Evolutionary conservation across 2,329 filamentous ascomycete genomes (phyloP), one percentile per base, ranked within the genome.

Genomic region (Colletotrichum tabaci): DNA sequence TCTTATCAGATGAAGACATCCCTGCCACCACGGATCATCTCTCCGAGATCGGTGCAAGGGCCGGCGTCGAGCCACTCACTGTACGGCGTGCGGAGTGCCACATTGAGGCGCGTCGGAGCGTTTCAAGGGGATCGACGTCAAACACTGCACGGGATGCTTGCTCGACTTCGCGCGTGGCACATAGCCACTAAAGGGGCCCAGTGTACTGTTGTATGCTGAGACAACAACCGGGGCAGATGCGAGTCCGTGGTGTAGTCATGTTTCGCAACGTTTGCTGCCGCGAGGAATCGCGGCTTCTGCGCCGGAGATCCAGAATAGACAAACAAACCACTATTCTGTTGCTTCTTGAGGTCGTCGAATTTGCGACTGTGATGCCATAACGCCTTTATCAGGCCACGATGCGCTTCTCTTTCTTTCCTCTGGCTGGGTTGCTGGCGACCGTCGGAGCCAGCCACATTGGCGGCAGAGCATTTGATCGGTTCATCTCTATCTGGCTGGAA

Each of bases 401-500:
- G 67, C 68, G 52, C 42, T 35, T 55, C 4, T 47, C 30, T 12
- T 52, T 61, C 49, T 26, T 40, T 30, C n/a, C 46, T 30, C 30
- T 67, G 40, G 53, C 49, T 38, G 68, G 64, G 38, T 64, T 63
- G 40, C 63, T 71, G 38, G 63, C 63, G 35, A 52, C 50, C 23
- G 62, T 56, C 46, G 58, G 23, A 38, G 71, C 71, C 60, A 63
- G 52, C 53, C 47, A 71, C 56, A 71, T 84, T 38, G 77, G 78
- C 5, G 82, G 82, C 52, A 80, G 76, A 73, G 79, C 77, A 16
- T 84, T 84, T 72, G 83, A 85, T 75, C 77, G 82, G 47, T 80
- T 84, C 61, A 84, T 84, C 64, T 84, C 81, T 49, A 83, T 85
- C 60, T 85, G 82, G 82, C 80, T 85, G 30, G 83, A 84, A 77